Evolutionary conservation across 1,284 basidiomycete species (phyloP).

Genomic region (Chalciporus piperatoides): DNA sequence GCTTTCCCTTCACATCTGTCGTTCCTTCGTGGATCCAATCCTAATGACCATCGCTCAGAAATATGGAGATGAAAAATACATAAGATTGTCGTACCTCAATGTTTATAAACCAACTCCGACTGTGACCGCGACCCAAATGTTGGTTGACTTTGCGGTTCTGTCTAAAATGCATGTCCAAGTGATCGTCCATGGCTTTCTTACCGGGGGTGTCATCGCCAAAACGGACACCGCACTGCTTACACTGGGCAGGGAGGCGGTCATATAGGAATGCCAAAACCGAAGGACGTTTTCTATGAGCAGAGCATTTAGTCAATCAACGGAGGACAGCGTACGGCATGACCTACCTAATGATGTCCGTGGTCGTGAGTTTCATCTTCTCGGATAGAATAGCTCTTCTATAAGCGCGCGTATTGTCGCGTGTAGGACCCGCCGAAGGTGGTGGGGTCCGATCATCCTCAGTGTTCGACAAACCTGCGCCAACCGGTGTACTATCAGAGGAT

Average conservation of each 20-base stretch:
- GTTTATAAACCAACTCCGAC: slow-evolving; percentile 86
- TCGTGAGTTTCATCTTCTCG: slow-evolving; percentile 66
- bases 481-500: slow-evolving; percentile 49
- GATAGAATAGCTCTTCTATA: slow-evolving; percentile 74
- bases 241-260: slow-evolving; percentile 74
- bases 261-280: slow-evolving; percentile 67
- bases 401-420: slow-evolving; percentile 52
- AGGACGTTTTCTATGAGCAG: slow-evolving; percentile 53
- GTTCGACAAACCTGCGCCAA: slow-evolving; percentile 43
- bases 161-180: slow-evolving; percentile 97
- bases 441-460: slow-evolving; percentile 40
- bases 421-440: slow-evolving; percentile 36
- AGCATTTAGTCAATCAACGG: slow-evolving; percentile 10
- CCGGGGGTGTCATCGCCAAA: slow-evolving; percentile 72
- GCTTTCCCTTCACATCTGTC: slow-evolving; percentile 62
- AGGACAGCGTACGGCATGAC: slow-evolving; percentile 22
- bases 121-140: slow-evolving; percentile 81
- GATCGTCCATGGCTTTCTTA: slow-evolving; percentile 79
- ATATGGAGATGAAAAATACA: slow-evolving; percentile 6
- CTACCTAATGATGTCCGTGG: slow-evolving; percentile 71
- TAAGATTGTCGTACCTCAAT: slow-evolving; percentile 61
- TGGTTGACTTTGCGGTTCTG: slow-evolving; percentile 90
- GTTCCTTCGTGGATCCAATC: slow-evolving; percentile 79
- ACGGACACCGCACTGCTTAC: slow-evolving; percentile 92
- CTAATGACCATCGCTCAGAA: slow-evolving; percentile 39